Percentiles rank a stretch among this genome's conserved stretches.
Conservation (phyloP, 169 alveolate genomes). For the Cryptosporidium felis region DNA sequence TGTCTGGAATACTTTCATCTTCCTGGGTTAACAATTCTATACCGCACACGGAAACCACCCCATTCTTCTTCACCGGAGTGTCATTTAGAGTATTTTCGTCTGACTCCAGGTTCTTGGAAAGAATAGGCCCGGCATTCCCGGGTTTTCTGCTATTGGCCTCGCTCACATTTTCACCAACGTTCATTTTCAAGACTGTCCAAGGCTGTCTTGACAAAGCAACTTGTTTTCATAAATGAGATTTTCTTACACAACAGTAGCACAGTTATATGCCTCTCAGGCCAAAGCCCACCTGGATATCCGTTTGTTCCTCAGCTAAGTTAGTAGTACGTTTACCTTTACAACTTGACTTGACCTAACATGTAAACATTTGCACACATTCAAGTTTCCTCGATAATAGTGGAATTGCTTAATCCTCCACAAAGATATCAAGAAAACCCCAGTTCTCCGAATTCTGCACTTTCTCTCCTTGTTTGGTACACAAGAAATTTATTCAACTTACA, state of each 20-base stretch:
- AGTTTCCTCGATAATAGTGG: too few relatives aligned
- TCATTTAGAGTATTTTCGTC: slow-evolving; percentile 22
- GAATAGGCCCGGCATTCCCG: too few relatives aligned
- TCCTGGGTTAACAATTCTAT: slow-evolving; percentile 27
- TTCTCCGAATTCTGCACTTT: background rate
- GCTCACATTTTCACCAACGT: background rate
- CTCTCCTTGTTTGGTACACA: background rate
- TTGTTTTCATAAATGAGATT: background rate
- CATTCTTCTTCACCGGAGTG: slow-evolving; percentile 21
- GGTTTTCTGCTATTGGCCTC: background rate
- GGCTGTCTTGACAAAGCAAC: background rate
- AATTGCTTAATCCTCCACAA: too few relatives aligned
- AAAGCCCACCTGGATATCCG: background rate
- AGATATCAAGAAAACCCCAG: background rate
- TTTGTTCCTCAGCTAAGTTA: background rate
- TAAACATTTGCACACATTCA: background rate
- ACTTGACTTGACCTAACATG: background rate
- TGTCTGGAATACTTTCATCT: slow-evolving; percentile 27
- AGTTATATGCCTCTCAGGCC: background rate
- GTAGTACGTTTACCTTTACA: background rate
- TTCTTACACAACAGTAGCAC: too few relatives aligned
- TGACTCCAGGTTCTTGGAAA: slow-evolving; percentile 2
- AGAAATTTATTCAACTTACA: background rate
- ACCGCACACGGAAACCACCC: slow-evolving; percentile 34
- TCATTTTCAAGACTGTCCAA: background rate